phyloP scores from a whole-genome alignment of 225 moss, liverwort and hornwort species.

The Physcomitrellopsis africana region DNA sequence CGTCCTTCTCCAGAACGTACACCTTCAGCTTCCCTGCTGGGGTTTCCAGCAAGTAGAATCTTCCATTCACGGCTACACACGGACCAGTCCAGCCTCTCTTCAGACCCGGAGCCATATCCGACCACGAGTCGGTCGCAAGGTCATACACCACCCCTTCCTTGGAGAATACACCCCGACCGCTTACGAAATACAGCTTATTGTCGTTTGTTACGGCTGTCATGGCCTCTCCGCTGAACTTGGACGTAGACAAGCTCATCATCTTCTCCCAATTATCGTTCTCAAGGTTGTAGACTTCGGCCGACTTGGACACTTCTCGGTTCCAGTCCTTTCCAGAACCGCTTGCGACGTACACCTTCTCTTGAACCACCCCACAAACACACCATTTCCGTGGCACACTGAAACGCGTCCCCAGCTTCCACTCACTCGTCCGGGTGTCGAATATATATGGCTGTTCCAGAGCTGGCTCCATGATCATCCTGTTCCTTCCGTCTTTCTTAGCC shows the following conservation, averaged over 20 bases:
- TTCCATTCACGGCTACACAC: slow-evolving; percentile 55
- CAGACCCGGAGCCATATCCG: slow-evolving; percentile 69
- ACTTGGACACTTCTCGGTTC: slow-evolving; percentile 66
- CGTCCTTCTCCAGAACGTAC: slow-evolving; percentile 44
- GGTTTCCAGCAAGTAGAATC: slow-evolving; percentile 60
- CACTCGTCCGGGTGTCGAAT: slow-evolving; percentile 56
- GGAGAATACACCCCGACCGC: slow-evolving; percentile 61
- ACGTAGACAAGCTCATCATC: slow-evolving; percentile 53
- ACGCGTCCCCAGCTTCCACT: slow-evolving; percentile 60
- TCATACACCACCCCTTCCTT: slow-evolving; percentile 70
- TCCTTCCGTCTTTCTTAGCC: slow-evolving; percentile 32
- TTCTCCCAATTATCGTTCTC: slow-evolving; percentile 50
- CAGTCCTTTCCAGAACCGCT: slow-evolving; percentile 81
- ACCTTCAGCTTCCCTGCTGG: slow-evolving; percentile 62
- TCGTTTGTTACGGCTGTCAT: slow-evolving; percentile 52
- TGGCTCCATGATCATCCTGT: slow-evolving; percentile 69
- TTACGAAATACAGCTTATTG: slow-evolving; percentile 68
- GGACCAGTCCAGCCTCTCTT: slow-evolving; percentile 74
- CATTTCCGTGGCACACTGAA: slow-evolving; percentile 75
- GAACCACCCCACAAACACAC: slow-evolving; percentile 80
- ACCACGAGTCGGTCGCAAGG: slow-evolving; percentile 40
- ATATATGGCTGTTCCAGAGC: slow-evolving; percentile 74
- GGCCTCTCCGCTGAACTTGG: slow-evolving; percentile 89
- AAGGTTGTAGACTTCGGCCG: slow-evolving; percentile 57
- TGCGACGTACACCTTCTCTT: slow-evolving; percentile 65